Evolutionary conservation across 805 yeast genomes (phyloP).

Genomic region (Saccharomyces kudriavzevii): DNA sequence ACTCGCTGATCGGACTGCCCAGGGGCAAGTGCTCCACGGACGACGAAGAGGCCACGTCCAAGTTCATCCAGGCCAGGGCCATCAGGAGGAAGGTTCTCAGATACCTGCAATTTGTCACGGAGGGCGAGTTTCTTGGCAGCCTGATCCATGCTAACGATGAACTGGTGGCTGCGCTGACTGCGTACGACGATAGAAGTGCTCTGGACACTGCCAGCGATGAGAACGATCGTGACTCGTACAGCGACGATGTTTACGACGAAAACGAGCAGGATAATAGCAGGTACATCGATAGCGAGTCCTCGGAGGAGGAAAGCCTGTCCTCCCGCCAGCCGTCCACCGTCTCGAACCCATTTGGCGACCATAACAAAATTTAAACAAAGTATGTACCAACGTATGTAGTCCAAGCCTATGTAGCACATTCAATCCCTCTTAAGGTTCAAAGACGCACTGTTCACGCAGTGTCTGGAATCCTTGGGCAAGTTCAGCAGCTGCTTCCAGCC

Average conservation of each 20-base stretch:
- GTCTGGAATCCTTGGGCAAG: slow-evolving; percentile 76
- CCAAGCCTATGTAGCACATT: background rate
- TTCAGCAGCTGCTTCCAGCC: slow-evolving; percentile 50
- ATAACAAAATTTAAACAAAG: slow-evolving; percentile 27
- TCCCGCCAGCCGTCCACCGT: slow-evolving; percentile 17
- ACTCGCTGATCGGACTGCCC: slow-evolving; percentile 43
- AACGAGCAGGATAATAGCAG: slow-evolving; percentile 15
- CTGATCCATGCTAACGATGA: slow-evolving; percentile 86
- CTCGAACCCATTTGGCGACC: slow-evolving; percentile 49
- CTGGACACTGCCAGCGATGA: slow-evolving; percentile 37
- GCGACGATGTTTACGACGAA: slow-evolving; percentile 28
- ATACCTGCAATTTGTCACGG: slow-evolving; percentile 75
- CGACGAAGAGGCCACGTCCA: slow-evolving; percentile 48
- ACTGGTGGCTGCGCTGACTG: slow-evolving; percentile 62
- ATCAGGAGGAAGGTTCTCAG: slow-evolving; percentile 71
- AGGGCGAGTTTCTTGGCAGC: slow-evolving; percentile 82
- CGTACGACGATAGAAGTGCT: slow-evolving; percentile 53
- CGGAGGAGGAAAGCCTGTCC: slow-evolving; percentile 1
- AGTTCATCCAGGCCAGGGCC: slow-evolving; percentile 66
- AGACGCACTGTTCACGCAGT: slow-evolving; percentile 85
- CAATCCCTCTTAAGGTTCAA: slow-evolving; percentile 46
- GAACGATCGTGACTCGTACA: slow-evolving; percentile 35
- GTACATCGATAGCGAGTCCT: slow-evolving; percentile 7
- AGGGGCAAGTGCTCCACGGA: slow-evolving; percentile 52
- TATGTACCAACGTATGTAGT: background rate